Conservation (phyloP, 2,329 filamentous ascomycete species). For the Epichloe elymi region DNA sequence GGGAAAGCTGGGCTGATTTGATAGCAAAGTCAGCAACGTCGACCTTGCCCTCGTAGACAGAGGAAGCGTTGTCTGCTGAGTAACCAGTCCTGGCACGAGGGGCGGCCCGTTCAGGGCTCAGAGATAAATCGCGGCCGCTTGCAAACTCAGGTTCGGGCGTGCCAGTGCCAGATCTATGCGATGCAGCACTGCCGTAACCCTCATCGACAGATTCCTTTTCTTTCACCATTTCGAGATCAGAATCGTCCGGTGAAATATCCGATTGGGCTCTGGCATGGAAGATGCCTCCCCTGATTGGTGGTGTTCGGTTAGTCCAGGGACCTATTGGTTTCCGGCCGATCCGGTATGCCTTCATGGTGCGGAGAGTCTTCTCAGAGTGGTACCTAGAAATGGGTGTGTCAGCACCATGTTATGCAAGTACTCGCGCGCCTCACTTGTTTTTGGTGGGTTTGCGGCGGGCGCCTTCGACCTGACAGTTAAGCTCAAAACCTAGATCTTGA, state of each 20-base stretch:
- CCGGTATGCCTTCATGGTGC: slow-evolving; percentile 45
- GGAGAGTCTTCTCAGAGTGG: slow-evolving; percentile 38
- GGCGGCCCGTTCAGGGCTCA: not conserved
- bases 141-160: slow-evolving; percentile 2
- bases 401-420: slow-evolving; percentile 6
- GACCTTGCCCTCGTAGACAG: not conserved
- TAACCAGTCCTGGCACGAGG: slow-evolving; percentile 1
- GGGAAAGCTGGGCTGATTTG: slow-evolving; percentile 1
- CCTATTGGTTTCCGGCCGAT: slow-evolving; percentile 42
- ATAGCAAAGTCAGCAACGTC: not conserved
- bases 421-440: not conserved
- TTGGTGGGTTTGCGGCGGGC: not conserved
- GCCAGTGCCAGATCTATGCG: slow-evolving; percentile 2
- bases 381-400: slow-evolving; percentile 30
- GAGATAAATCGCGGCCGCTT: not conserved
- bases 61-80: not conserved
- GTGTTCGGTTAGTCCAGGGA: slow-evolving; percentile 44
- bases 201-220: slow-evolving; percentile 7
- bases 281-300: slow-evolving; percentile 43
- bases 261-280: slow-evolving; percentile 5
- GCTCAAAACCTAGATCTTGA: not conserved
- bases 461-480: not conserved
- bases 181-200: slow-evolving; percentile 6
- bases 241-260: slow-evolving; percentile 7
- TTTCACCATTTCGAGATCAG: slow-evolving; percentile 5